Percentiles rank a stretch among this genome's conserved stretches.
These are phyloP conservation scores for Termitomyces sp. DNA, from an alignment of 768 basidiomycete genomes.

Conservation along the genomic window DNA sequence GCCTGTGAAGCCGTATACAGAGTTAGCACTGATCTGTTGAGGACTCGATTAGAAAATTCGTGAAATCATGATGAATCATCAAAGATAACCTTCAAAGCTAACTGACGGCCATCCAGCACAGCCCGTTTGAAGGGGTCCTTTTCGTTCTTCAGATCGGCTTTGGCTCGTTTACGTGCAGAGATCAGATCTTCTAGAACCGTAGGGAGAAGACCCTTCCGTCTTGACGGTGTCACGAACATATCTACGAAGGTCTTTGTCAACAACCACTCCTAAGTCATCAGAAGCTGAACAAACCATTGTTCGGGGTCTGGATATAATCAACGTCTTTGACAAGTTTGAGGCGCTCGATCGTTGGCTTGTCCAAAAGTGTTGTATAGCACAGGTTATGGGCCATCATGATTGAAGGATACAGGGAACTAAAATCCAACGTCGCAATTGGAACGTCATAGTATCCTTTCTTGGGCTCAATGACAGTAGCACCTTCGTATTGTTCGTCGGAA, in stretches of 20 bases:
- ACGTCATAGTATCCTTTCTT: slow-evolving; percentile 93
- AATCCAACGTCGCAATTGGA: slow-evolving; percentile 97
- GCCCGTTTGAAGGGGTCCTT: slow-evolving; percentile 96
- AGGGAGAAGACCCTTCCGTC: slow-evolving; percentile 86
- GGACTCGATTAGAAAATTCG: background rate
- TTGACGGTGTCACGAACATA: slow-evolving; percentile 68
- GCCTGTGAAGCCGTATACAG: slow-evolving; percentile 98
- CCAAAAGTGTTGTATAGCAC: slow-evolving; percentile 95
- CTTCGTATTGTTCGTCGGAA: slow-evolving; percentile 95
- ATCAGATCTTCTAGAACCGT: slow-evolving; percentile 92
- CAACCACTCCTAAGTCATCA: background rate
- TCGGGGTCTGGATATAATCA: slow-evolving; percentile 94
- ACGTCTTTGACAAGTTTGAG: slow-evolving; percentile 74
- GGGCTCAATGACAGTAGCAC: slow-evolving; percentile 98
- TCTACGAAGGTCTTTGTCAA: slow-evolving; percentile 40
- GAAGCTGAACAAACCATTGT: slow-evolving; percentile 62
- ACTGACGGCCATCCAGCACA: slow-evolving; percentile 93
- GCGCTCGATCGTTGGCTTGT: slow-evolving; percentile 72
- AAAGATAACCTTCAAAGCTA: slow-evolving; percentile 79
- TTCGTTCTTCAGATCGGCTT: slow-evolving; percentile 94
- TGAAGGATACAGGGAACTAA: slow-evolving; percentile 96
- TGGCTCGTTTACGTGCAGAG: slow-evolving; percentile 88
- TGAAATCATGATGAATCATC: background rate
- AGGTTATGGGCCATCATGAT: slow-evolving; percentile 99
- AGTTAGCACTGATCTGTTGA: slow-evolving; percentile 90